These are phyloP conservation scores for Cyclotella distinguenda DNA, from an alignment of 108 stramenopile species.

Conservation along the genomic window DNA sequence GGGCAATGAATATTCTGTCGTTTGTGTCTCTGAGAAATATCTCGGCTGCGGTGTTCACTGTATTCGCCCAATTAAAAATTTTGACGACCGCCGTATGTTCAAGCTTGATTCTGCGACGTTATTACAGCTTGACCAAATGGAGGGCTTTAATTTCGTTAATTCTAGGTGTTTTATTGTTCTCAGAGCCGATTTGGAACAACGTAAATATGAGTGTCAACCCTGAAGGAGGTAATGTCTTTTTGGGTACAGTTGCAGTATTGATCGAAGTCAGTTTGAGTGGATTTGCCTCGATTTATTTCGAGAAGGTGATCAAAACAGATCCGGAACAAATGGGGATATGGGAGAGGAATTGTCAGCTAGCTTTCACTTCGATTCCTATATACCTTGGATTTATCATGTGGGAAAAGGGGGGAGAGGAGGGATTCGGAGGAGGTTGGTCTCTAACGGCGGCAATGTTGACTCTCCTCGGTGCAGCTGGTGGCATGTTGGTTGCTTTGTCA, in stretches of 20 bases:
- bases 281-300: conserved; percentile 94
- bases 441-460: conserved; percentile 54
- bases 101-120: conserved; percentile 65
- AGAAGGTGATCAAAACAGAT: conserved; percentile 88
- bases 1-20: conserved; percentile 90
- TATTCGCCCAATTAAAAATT: conserved; percentile 91
- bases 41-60: conserved; percentile 90
- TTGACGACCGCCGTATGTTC: conserved; percentile 92
- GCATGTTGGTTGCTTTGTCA: conserved; percentile 89
- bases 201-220: conserved; percentile 35
- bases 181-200: conserved; percentile 76
- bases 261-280: conserved; percentile 89
- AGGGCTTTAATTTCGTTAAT: conserved; percentile 85
- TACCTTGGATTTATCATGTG: conserved; percentile 64
- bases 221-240: conserved; percentile 52
- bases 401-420: conserved; percentile 63
- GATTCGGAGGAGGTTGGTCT: conserved; percentile 76
- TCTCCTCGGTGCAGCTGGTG: conserved; percentile 84
- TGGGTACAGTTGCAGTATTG: conserved; percentile 85
- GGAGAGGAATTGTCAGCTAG: conserved; percentile 92
- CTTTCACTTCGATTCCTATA: conserved; percentile 68
- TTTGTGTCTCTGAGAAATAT: conserved; percentile 87
- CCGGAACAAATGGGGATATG: conserved; percentile 79
- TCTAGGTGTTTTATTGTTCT: conserved; percentile 86
- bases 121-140: conserved; percentile 88